A percentile compares a stretch with the other conserved stretches of the same genome.
Conservation (phyloP, 345 rosid genomes). For the Brassica incana region DNA sequence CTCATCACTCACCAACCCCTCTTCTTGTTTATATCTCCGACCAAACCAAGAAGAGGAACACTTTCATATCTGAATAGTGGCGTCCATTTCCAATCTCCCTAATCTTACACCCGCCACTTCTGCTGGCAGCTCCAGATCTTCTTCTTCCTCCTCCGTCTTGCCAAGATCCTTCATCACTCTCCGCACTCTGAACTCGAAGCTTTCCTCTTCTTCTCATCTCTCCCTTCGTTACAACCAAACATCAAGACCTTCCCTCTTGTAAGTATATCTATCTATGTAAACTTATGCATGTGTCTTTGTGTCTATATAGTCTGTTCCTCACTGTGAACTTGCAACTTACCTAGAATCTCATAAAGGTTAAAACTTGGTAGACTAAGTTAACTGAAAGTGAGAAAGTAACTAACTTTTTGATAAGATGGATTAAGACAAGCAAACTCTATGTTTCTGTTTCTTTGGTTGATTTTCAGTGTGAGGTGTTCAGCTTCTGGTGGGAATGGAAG, state of each 20-base stretch:
- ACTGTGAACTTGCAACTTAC: slow-evolving; percentile 1
- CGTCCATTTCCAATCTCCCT: slow-evolving; percentile 78
- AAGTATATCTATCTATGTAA: slow-evolving; percentile 30
- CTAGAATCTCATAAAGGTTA: background rate
- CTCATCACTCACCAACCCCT: slow-evolving; percentile 36
- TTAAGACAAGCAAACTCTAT: too few relatives aligned
- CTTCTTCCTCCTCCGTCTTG: slow-evolving; percentile 48
- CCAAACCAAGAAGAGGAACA: slow-evolving; percentile 17
- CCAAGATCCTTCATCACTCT: slow-evolving; percentile 46
- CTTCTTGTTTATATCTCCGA: slow-evolving; percentile 29
- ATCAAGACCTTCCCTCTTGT: slow-evolving; percentile 54
- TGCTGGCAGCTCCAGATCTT: slow-evolving; percentile 31
- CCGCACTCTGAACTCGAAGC: slow-evolving; percentile 43
- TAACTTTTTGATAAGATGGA: background rate
- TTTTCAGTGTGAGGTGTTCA: slow-evolving; percentile 53
- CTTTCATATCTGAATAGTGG: slow-evolving; percentile 46
- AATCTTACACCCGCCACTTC: slow-evolving; percentile 44
- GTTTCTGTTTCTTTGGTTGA: slow-evolving; percentile 1
- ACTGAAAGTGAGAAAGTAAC: background rate
- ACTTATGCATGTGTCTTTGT: background rate
- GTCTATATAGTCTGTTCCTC: slow-evolving; percentile 12
- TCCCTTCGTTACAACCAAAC: slow-evolving; percentile 39
- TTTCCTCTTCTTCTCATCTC: slow-evolving; percentile 54
- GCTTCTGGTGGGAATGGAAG: slow-evolving; percentile 44
- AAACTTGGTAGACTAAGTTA: background rate